Evolutionary conservation across 371 early-diverging fungal species (phyloP), one percentile per base, ranked within the genome.

Genomic region (Capillidium heterosporum): DNA sequence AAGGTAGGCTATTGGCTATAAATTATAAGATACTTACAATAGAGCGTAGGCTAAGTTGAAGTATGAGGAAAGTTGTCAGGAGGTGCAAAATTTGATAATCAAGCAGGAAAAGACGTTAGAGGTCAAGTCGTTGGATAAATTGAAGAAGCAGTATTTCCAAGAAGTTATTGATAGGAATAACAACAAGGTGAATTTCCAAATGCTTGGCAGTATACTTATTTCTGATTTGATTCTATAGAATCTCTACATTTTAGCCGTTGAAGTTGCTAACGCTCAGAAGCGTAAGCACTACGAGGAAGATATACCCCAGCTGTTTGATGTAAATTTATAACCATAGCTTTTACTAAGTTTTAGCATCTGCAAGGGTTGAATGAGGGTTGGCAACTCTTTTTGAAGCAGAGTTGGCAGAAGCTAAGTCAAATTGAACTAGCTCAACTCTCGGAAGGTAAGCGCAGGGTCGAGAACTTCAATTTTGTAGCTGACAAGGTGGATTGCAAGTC

Each of bases 161-260:
- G 82, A 81, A 55, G 71, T 79, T 27, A 51, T 82, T 8, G 84
- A 89, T 39, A 74, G 85, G 68, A 77, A 86, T 60, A 87, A 85
- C 63, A 73, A 73, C 63, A 89, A 89, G 74, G 86, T 81, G 67
- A 17, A 28, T 19, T 23, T 2, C 21, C 42, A 21, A 31, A 2
- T 23, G n/a, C n/a, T n/a, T n/a, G n/a, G n/a, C n/a, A n/a, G n/a
- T n/a, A n/a, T 19, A 31, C 28, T 46, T 10, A 27, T 44, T 28
- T 15, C 29, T 26, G 28, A 2, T n/a, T 39, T 41, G 7, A 43
- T 47, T 50, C 32, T 21, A n/a, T 66, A 82, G 82, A 84, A 84
- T 52, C 48, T 74, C 4, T 84, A 84, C 53, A 59, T 84, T 32
- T 61, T 84, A 23, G 60, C 79, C 0, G 58, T 84, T 43, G 64